These are phyloP conservation scores for Trichoderma aggressivum DNA, from an alignment of 2,329 filamentous ascomycete genomes.

Conservation along the genomic window DNA sequence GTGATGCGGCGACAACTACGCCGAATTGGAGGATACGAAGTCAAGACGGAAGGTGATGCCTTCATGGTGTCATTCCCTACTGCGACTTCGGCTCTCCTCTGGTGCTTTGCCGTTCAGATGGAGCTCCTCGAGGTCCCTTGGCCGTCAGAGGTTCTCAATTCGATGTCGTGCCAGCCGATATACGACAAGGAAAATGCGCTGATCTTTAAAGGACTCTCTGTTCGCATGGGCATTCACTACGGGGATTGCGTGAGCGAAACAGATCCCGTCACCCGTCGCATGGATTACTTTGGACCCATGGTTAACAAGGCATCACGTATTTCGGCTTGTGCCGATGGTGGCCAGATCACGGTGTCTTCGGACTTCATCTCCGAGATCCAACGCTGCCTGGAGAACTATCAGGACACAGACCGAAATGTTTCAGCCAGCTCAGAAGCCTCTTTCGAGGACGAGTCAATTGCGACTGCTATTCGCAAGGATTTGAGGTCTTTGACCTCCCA, in stretches of 20 bases:
- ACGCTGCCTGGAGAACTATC: constrained; percentile 81
- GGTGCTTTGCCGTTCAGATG: constrained; percentile 93
- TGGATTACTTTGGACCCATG: constrained; percentile 99
- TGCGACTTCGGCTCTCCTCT: constrained; percentile 87
- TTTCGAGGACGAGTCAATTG: constrained; percentile 70
- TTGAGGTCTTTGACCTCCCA: constrained; percentile 81
- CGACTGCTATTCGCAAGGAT: constrained; percentile 79
- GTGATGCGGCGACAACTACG: constrained; percentile 91
- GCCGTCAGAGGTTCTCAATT: constrained; percentile 89
- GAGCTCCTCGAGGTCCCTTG: constrained; percentile 84
- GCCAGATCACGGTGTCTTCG: constrained; percentile 93
- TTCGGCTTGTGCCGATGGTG: constrained; percentile 89
- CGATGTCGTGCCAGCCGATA: constrained; percentile 77
- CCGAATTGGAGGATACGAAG: constrained; percentile 93
- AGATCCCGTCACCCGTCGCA: constrained; percentile 92
- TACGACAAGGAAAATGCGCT: constrained; percentile 79
- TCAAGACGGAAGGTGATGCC: constrained; percentile 98
- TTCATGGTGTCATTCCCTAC: constrained; percentile 99
- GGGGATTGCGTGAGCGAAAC: constrained; percentile 91
- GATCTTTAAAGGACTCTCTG: constrained; percentile 91
- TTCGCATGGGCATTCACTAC: constrained; percentile 97
- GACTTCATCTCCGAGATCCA: constrained; percentile 98
- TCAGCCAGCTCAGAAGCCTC: constrained; percentile 64
- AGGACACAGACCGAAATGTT: constrained; percentile 72
- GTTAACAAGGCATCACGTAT: constrained; percentile 96